A percentile compares a stretch with the other conserved stretches of the same genome.
phyloP scores from a whole-genome alignment of 257 asterid species.

The Capsicum pubescens region DNA sequence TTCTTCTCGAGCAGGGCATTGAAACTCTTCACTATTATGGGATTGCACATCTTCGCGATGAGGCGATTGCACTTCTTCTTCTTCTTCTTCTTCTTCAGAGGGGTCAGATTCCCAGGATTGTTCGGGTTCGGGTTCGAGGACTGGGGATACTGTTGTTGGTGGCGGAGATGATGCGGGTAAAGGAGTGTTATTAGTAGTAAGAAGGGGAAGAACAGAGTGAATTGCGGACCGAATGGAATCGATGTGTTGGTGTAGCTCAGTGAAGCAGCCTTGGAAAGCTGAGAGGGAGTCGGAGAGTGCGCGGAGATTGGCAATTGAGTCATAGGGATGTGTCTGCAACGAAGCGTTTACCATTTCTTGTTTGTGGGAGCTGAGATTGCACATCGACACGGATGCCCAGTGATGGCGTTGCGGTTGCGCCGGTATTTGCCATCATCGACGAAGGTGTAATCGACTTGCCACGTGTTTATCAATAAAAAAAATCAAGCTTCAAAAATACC shows the following conservation, averaged over 20 bases:
- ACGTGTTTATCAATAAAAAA: no score
- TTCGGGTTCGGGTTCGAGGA: no score
- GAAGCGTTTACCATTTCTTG: slow-evolving; percentile 23
- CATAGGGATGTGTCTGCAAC: background rate
- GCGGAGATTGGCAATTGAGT: slow-evolving; percentile 50
- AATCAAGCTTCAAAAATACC: no score
- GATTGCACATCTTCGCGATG: slow-evolving; percentile 21
- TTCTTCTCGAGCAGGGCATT: slow-evolving; percentile 26
- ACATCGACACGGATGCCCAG: background rate
- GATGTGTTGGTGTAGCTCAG: slow-evolving; percentile 64
- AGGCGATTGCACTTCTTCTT: background rate
- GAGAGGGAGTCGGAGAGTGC: slow-evolving; percentile 56
- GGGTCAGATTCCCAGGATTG: slow-evolving; percentile 25
- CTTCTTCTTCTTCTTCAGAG: slow-evolving; percentile 26
- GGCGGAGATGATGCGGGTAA: slow-evolving; percentile 26
- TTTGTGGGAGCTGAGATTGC: no score
- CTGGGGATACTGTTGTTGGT: background rate
- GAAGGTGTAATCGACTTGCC: no score
- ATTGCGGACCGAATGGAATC: slow-evolving; percentile 54
- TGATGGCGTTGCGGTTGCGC: slow-evolving; percentile 22
- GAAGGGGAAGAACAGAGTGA: slow-evolving; percentile 42
- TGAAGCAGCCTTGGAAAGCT: slow-evolving; percentile 58
- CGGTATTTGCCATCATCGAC: background rate
- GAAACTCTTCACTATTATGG: background rate
- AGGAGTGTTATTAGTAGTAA: slow-evolving; percentile 30